These are phyloP conservation scores for Acacia concinna DNA, from an alignment of 331 rosid species.

Conservation along the genomic window DNA sequence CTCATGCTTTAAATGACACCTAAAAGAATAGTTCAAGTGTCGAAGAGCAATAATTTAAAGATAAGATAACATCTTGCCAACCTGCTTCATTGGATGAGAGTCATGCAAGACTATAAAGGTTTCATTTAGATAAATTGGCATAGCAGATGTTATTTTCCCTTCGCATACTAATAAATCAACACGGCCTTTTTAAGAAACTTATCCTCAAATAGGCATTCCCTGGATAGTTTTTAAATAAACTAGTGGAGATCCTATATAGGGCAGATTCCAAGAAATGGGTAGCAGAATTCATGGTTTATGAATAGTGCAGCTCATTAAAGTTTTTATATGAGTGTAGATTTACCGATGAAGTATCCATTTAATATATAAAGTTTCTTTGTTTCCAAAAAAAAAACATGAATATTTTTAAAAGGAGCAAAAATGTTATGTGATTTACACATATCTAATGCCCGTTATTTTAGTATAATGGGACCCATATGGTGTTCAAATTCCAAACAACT, in stretches of 20 bases:
- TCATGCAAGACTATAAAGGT: background rate
- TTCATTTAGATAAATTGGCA: background rate
- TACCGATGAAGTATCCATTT: no score
- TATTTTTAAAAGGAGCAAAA: no score
- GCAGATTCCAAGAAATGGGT: background rate
- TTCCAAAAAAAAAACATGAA: no score
- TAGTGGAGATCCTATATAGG: background rate
- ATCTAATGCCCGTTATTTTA: no score
- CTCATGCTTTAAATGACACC: slow-evolving; percentile 8
- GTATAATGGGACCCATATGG: background rate
- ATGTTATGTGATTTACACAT: no score
- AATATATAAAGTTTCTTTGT: background rate
- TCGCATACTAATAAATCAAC: background rate
- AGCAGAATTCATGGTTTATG: background rate
- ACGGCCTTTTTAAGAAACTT: background rate
- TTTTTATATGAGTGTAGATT: no score
- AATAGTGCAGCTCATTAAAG: background rate
- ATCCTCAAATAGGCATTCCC: background rate
- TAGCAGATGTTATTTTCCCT: background rate
- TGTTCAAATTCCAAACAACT: no score
- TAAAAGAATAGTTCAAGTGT: background rate
- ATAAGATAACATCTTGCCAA: background rate
- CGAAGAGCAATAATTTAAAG: background rate
- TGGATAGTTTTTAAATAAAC: background rate
- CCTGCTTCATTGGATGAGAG: background rate